These are phyloP conservation scores for Cladorrhinum sp. DNA, from an alignment of 2,329 filamentous ascomycete species.

Conservation along the genomic window DNA sequence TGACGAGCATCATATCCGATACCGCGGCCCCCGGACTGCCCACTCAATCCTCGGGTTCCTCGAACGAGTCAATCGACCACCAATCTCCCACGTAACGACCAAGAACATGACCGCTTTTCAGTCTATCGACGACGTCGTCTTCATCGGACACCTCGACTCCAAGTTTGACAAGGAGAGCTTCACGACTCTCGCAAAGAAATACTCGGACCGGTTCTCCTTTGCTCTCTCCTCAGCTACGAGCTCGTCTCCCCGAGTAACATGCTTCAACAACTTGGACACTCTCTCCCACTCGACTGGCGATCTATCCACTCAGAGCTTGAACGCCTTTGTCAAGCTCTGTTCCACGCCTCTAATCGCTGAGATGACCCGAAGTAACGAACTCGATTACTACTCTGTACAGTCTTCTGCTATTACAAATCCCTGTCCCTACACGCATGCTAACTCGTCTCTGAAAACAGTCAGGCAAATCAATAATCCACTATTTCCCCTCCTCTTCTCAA, in stretches of 20 bases:
- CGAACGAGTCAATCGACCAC: conserved; percentile 30
- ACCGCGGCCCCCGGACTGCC: conserved; percentile 43
- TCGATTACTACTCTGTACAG: conserved; percentile 39
- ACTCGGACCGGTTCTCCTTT: conserved; percentile 43
- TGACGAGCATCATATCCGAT: conserved; percentile 35
- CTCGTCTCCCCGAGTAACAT: conserved; percentile 30
- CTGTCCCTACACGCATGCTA: too few species aligned
- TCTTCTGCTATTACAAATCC: too few species aligned
- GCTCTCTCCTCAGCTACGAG: conserved; percentile 27
- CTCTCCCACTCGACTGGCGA: conserved; percentile 35
- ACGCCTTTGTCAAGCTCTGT: conserved; percentile 39
- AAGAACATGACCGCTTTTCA: conserved; percentile 34
- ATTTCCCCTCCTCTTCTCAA: conserved; percentile 31
- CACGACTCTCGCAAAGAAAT: conserved; percentile 33
- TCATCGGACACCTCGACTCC: conserved; percentile 40
- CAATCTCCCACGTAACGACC: conserved; percentile 29
- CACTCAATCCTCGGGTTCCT: conserved; percentile 32
- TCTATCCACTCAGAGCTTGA: conserved; percentile 31
- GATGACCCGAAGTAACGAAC: conserved; percentile 44
- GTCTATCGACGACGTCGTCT: conserved; percentile 39
- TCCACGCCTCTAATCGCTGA: conserved; percentile 41
- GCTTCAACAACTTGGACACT: conserved; percentile 42
- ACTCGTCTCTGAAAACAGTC: conserved; percentile 27
- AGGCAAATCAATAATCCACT: conserved; percentile 33
- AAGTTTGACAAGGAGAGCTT: conserved; percentile 32